Base-by-base conservation (phyloP, 1,284 basidiomycete species). In the Caloboletus firmus region DNA sequence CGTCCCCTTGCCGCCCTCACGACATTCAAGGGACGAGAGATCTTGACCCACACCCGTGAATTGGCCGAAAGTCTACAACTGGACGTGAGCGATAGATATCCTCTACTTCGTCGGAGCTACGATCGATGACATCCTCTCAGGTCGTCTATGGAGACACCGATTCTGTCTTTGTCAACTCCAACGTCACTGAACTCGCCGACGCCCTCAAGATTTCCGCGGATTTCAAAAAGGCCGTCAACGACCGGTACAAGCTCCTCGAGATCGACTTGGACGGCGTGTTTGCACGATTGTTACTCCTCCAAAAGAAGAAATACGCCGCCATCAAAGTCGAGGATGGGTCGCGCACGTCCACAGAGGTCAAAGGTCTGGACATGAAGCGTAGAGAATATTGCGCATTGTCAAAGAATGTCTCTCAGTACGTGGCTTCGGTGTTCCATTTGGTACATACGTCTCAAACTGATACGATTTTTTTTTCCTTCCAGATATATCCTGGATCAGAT, bases 291-390 rank as follows among this genome's bases (percentile, higher is more conserved):
- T 75, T 99, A 1, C 80, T 99, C 18, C 75, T 99, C 49, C 96
- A 99, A 68, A 99, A 99, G 84, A 99, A 99, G 79, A 99, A 99
- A 74, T 99, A 99, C 64, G 97, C 97, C 0, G 97, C 97, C 0
- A 80, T 98, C 68, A 97, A 98, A 74, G 86, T 96, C 37, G 92
- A 93, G 63, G 90, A 93, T 60, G 83, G 81, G 15, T 81, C 81
- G 1, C 79, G 83, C 52, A 90, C 88, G 9, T 84, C 82, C 8
- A 90, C 84, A 1, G 97, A 99, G 70, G 80, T 99, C 72, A 99
- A 99, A 71, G 97, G 97, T 74, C 76, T 99, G 32, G 97, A 99
- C 73, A 98, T 99, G 97, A 99, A 98, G 74, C 85, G 97, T 46
- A 79, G 97, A 77, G 97, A 99, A 71, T 99, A 94, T 73, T 97